Evolutionary conservation across 2,329 filamentous ascomycete genomes (phyloP).

Genomic region (Ambrosiella cleistominuta): DNA sequence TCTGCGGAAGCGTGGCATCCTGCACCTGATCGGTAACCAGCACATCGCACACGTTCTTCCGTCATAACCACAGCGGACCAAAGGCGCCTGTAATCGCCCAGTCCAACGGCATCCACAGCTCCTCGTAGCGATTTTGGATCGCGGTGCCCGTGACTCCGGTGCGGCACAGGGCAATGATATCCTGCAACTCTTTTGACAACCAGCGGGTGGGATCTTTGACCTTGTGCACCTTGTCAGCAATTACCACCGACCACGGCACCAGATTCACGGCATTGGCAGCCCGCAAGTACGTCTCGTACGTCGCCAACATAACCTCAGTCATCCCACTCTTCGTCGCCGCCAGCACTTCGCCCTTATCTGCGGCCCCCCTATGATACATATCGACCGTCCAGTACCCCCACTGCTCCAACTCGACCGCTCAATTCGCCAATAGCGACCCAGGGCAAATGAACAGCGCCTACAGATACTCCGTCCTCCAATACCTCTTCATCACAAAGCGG

Average conservation of each 20-base stretch:
- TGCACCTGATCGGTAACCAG: slow-evolving; percentile 81
- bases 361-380: slow-evolving; percentile 50
- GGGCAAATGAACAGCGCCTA: slow-evolving; percentile 74
- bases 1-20: slow-evolving; percentile 67
- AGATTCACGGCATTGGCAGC: slow-evolving; percentile 58
- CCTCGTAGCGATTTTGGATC: slow-evolving; percentile 95
- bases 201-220: slow-evolving; percentile 67
- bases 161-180: slow-evolving; percentile 77
- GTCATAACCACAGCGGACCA: slow-evolving; percentile 55
- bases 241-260: slow-evolving; percentile 79
- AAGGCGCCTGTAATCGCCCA: slow-evolving; percentile 80
- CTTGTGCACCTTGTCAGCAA: slow-evolving; percentile 84
- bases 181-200: slow-evolving; percentile 71
- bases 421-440: slow-evolving; percentile 75
- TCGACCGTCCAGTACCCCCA: slow-evolving; percentile 97
- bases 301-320: slow-evolving; percentile 83
- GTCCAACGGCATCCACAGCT: slow-evolving; percentile 88
- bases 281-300: slow-evolving; percentile 78
- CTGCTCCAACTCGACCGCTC: slow-evolving; percentile 65
- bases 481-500: slow-evolving; percentile 70
- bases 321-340: slow-evolving; percentile 57
- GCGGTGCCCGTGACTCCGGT: slow-evolving; percentile 90
- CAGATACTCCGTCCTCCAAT: slow-evolving; percentile 43
- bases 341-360: slow-evolving; percentile 48
- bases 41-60: slow-evolving; percentile 56